Evolutionary conservation across 177 flowering plant genomes (phyloP), one percentile per base, ranked within the genome.

Genomic region (Vitis hybrid): DNA sequence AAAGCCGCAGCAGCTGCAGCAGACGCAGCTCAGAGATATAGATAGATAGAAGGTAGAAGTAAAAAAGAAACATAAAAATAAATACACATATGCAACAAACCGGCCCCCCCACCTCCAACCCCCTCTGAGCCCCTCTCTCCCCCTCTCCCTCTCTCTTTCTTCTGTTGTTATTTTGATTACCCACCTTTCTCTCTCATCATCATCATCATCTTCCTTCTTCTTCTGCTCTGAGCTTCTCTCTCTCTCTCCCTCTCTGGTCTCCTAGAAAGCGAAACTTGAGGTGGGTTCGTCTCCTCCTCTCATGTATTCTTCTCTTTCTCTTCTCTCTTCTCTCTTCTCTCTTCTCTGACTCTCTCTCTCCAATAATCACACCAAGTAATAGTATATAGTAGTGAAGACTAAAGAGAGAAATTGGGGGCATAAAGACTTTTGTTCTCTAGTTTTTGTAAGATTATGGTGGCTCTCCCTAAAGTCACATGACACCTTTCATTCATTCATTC

Each of bases 401-500:
- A 39, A 39, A 69, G 60, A 16, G 74, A 70, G 67, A 61, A 50
- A 50, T 60, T 51, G 22, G 10, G 67, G 21, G 68, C 13, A 70
- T 73, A 74, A 71, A 71, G 75, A 66, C 58, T 63, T 71, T 75
- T 74, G 80, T 70, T 67, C 66, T 64, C 70, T 64, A 19, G 77
- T 68, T 70, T 67, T 74, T 78, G 77, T 60, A 53, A 56, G 56
- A 71, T 67, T 68, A 60, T 71, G 75, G 60, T 10, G 45, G 8
- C 45, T 39, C 50, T 13, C 70, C 53, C 70, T 50, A 72, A 74
- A 72, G 76, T 79, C 84, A 69, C 81, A 73, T 68, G 74, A 57
- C 76, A 58, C 72, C 72, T 65, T 56, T 70, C 64, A 52, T 63
- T 72, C 69, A 60, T 57, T 58, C 69, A 60, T 39, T 39, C 45